Evolutionary conservation across 2,329 filamentous ascomycete species (phyloP).

Genomic region (Ceratocystis cacaofunesta): DNA sequence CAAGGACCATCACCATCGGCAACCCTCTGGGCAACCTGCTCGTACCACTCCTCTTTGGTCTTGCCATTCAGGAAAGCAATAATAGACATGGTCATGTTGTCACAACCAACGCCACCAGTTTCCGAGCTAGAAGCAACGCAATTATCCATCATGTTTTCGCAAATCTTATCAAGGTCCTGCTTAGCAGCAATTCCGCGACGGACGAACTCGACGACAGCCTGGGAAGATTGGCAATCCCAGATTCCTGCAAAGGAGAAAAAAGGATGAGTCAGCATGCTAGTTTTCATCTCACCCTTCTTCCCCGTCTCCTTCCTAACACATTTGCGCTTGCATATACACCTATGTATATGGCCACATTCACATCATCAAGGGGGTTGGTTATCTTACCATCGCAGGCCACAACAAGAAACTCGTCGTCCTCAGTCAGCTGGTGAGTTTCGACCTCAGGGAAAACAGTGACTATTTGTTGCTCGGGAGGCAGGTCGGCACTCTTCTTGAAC

Average conservation of each 20-base stretch:
- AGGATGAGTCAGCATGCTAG: background rate
- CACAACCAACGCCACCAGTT: conserved; percentile 91
- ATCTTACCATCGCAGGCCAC: conserved; percentile 76
- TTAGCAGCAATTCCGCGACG: conserved; percentile 90
- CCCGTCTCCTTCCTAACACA: background rate
- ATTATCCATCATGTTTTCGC: conserved; percentile 99
- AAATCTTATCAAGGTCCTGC: conserved; percentile 87
- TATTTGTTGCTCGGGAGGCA: conserved; percentile 96
- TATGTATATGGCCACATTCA: background rate
- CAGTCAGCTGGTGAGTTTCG: conserved; percentile 72
- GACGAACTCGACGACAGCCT: conserved; percentile 94
- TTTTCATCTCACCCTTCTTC: background rate
- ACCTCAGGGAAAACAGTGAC: conserved; percentile 96
- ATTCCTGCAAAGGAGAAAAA: conserved; percentile 51
- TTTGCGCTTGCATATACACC: no score
- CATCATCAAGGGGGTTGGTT: background rate
- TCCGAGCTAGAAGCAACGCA: conserved; percentile 95
- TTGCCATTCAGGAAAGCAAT: conserved; percentile 80
- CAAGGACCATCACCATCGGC: conserved; percentile 94
- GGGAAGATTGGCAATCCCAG: conserved; percentile 98
- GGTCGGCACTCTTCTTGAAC: conserved; percentile 97
- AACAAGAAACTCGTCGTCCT: conserved; percentile 91
- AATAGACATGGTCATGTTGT: conserved; percentile 98
- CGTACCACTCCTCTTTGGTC: conserved; percentile 96
- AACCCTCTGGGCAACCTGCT: conserved; percentile 84